phyloP scores from a whole-genome alignment of 805 yeast species.

The Spathaspora arborariae region DNA sequence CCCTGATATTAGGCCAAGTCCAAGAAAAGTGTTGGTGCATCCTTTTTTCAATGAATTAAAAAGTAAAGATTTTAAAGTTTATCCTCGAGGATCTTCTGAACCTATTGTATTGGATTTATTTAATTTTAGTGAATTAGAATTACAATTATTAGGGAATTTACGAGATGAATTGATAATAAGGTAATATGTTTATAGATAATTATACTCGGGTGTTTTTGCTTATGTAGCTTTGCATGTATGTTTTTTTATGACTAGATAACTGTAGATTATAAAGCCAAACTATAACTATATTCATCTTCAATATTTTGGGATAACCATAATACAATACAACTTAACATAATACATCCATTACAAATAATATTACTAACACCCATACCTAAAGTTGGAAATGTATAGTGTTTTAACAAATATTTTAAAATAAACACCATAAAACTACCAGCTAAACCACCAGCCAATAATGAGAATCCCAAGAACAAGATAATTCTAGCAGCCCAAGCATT shows the following conservation, averaged over 20 bases:
- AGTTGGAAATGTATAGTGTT: constrained; percentile 79
- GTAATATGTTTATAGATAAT: constrained; percentile 1
- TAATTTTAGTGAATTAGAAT: constrained; percentile 70
- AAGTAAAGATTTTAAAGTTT: constrained; percentile 46
- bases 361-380: constrained; percentile 92
- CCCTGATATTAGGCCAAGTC: constrained; percentile 78
- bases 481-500: constrained; percentile 94
- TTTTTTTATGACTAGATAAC: not conserved
- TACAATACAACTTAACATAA: constrained; percentile 84
- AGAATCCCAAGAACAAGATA: constrained; percentile 86
- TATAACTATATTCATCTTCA: constrained; percentile 93
- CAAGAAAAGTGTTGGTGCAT: constrained; percentile 81
- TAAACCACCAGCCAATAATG: constrained; percentile 88
- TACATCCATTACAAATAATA: constrained; percentile 70
- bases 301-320: constrained; percentile 94
- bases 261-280: constrained; percentile 72
- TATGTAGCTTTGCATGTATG: not conserved
- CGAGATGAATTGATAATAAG: constrained; percentile 25
- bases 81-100: constrained; percentile 48
- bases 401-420: constrained; percentile 76
- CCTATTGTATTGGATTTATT: constrained; percentile 47
- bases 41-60: constrained; percentile 87
- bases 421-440: constrained; percentile 90
- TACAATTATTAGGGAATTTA: constrained; percentile 43
- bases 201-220: not conserved